phyloP scores from a whole-genome alignment of 2,329 filamentous ascomycete species.

The Exophiala alcalophila region DNA sequence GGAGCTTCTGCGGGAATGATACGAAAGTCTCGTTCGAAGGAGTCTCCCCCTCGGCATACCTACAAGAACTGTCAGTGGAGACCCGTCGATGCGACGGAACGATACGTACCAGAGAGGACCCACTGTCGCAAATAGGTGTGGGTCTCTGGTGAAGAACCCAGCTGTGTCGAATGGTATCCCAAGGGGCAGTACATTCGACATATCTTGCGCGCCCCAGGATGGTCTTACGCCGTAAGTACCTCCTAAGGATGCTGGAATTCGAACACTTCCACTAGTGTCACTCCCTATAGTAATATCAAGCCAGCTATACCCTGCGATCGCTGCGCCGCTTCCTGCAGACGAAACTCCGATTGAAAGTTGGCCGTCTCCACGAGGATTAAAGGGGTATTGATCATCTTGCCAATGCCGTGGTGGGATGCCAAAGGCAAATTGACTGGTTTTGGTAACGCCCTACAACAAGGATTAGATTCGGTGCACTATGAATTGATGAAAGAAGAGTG shows the following conservation, averaged over 20 bases:
- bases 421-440: slow-evolving; percentile 24
- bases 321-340: slow-evolving; percentile 31
- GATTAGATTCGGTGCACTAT: no score
- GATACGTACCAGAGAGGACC: no score
- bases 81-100: no score
- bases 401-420: slow-evolving; percentile 25
- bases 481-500: no score
- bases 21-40: no score
- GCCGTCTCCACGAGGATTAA: slow-evolving; percentile 40
- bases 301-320: slow-evolving; percentile 42
- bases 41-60: no score
- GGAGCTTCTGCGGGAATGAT: slow-evolving; percentile 6
- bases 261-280: slow-evolving; percentile 48
- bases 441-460: no score
- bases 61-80: no score
- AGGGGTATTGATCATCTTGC: slow-evolving; percentile 40
- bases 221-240: slow-evolving; percentile 42
- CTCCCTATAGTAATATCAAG: slow-evolving; percentile 41
- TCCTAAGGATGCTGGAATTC: slow-evolving; percentile 43
- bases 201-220: slow-evolving; percentile 35
- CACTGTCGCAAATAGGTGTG: no score
- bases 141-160: no score
- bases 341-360: slow-evolving; percentile 34
- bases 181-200: no score
- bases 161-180: no score